Base-by-base conservation (phyloP, 129 eudicot species). In the Lonicera japonica region DNA sequence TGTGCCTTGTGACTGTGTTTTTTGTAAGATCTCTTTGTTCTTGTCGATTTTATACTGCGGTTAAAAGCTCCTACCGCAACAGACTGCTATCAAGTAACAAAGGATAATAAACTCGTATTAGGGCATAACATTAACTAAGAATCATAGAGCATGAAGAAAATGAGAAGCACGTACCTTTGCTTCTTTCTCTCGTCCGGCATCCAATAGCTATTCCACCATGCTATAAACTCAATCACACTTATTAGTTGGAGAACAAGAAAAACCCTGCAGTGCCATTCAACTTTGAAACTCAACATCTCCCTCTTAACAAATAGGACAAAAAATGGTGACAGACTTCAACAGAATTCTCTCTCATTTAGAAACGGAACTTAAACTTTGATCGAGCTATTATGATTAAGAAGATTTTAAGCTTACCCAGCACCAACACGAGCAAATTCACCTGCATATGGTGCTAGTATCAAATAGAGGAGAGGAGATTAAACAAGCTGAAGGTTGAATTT, bases 361-460 rank as follows among this genome's bases (percentile, higher is more conserved):
- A 22, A 56, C n/a, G 34, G 43, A 38, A 38, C 43, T n/a, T n/a
- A 38, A 43, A 43, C 13, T 43, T 43, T 10, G 13, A 43, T 43
- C 3, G 8, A 43, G 8, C 3, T 43, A 43, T 14, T 1, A 43
- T 8, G 50, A 43, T 2, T 8, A 14, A 18, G 29, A 43, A 6
- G 22, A 17, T 53, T 56, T n/a, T 66, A 79, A 61, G 62, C 64
- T 82, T 88, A 92, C 98, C 98, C 98, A 71, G 98, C 98, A 59
- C 98, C 98, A 64, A 87, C 85, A 43, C 96, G 91, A 75, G 98
- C 95, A 74, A 84, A 72, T 76, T 92, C 98, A 70, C 98, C 98
- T 92, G 84, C 83, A 76, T 45, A 70, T 61, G 47, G 56, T 6
- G 36, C 36, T 41, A 52, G 36, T 29, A 51, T 12, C 21, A 29